Conservation (phyloP, 192 early-diverging fungal genomes). For the Mortierella antarctica region DNA sequence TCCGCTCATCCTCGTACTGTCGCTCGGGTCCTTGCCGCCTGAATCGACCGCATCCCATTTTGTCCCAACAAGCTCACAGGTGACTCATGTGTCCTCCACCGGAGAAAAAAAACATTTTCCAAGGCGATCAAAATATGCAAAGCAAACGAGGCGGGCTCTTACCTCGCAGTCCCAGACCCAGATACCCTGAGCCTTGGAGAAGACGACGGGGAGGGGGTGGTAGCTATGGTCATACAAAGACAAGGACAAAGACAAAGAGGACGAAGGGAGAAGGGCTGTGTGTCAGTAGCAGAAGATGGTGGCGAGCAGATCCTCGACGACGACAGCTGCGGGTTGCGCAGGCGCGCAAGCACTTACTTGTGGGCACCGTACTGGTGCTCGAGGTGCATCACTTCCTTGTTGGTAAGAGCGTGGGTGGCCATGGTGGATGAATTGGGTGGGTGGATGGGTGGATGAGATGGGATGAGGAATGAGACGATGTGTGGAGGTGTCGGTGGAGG, state of each 20-base stretch:
- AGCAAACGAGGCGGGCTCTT: background rate
- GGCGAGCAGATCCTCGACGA: background rate
- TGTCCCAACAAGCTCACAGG: slow-evolving; percentile 62
- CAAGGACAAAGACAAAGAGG: background rate
- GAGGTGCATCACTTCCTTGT: slow-evolving; percentile 72
- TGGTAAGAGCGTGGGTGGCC: slow-evolving; percentile 44
- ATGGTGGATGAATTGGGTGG: slow-evolving; percentile 22
- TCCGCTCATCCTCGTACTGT: no score
- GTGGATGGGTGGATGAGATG: background rate
- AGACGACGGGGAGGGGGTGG: slow-evolving; percentile 96
- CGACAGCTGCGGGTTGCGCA: background rate
- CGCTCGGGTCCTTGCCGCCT: no score
- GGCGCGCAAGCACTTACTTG: slow-evolving; percentile 71
- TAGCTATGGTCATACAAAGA: slow-evolving; percentile 65
- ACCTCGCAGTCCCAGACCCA: slow-evolving; percentile 95
- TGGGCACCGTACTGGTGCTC: slow-evolving; percentile 93
- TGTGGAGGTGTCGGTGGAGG: background rate
- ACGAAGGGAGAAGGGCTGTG: background rate
- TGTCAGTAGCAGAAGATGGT: background rate
- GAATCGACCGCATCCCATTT: background rate
- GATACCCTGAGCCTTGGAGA: slow-evolving; percentile 86
- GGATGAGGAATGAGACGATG: slow-evolving; percentile 2
- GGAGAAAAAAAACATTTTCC: slow-evolving; percentile 19
- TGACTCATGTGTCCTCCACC: slow-evolving; percentile 64
- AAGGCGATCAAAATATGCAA: no score